A percentile compares a stretch with the other conserved stretches of the same genome.
phyloP scores from a whole-genome alignment of 352 stramenopile species.

The Globisporangium cederbergense region DNA sequence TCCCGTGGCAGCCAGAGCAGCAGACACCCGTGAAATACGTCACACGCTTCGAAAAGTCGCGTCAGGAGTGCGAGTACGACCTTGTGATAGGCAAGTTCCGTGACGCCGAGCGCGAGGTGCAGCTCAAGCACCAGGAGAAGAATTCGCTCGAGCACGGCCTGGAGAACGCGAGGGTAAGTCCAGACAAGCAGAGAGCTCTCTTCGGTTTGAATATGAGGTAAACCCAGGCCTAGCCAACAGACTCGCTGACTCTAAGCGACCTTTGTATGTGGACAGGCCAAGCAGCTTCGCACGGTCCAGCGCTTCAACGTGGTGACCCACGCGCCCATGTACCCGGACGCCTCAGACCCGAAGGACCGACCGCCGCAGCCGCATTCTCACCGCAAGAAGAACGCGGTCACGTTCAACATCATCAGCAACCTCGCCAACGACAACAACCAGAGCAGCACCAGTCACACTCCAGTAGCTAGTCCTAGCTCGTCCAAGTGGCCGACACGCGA shows the following conservation, averaged over 20 bases:
- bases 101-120: conserved; percentile 44
- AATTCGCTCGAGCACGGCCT: conserved; percentile 31
- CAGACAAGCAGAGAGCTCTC: no score
- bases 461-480: conserved; percentile 13
- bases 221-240: neutral
- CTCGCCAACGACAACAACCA: conserved; percentile 16
- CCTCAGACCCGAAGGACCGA: conserved; percentile 43
- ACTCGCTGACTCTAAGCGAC: neutral
- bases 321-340: conserved; percentile 39
- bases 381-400: conserved; percentile 28
- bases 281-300: conserved; percentile 55
- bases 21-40: conserved; percentile 54
- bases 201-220: neutral
- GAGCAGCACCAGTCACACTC: neutral
- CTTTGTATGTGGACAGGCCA: conserved; percentile 26
- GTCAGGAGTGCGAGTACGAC: conserved; percentile 71
- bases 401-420: conserved; percentile 75
- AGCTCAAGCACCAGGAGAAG: conserved; percentile 30
- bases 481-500: conserved; percentile 41
- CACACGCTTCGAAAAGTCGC: conserved; percentile 66
- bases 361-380: conserved; percentile 22
- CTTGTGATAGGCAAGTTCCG: conserved; percentile 63
- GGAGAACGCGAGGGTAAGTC: conserved; percentile 37
- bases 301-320: conserved; percentile 73
- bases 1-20: conserved; percentile 60